These are phyloP conservation scores for Penicillium robsamsonii DNA, from an alignment of 495 filamentous ascomycete species.

Conservation along the genomic window DNA sequence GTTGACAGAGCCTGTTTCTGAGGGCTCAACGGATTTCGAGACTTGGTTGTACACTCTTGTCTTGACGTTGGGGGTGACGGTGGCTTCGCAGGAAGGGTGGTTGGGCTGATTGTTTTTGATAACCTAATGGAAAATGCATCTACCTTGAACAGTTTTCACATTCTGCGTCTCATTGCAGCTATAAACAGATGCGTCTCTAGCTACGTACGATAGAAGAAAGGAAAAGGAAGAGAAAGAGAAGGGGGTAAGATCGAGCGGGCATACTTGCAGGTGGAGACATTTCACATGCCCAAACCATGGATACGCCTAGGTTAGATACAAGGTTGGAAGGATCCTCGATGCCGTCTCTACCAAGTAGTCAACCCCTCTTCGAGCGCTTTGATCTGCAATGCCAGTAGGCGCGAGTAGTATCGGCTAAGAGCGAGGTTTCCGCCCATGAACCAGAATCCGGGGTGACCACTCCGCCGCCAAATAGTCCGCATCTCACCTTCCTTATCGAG, in stretches of 20 bases:
- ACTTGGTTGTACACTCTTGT: slow-evolving; percentile 35
- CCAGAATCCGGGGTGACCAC: slow-evolving; percentile 77
- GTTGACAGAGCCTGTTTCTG: slow-evolving; percentile 17
- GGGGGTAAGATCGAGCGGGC: too few species aligned
- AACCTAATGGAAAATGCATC: not conserved
- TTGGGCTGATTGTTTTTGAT: slow-evolving; percentile 14
- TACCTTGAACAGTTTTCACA: not conserved
- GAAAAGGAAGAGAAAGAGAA: too few species aligned
- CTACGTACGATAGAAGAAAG: too few species aligned
- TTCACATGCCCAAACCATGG: too few species aligned
- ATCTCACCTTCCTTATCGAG: slow-evolving; percentile 75
- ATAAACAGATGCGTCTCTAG: too few species aligned
- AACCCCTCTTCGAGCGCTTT: slow-evolving; percentile 61
- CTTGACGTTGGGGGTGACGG: slow-evolving; percentile 37
- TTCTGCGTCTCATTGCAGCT: too few species aligned
- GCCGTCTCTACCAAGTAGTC: slow-evolving; percentile 23
- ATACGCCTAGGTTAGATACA: not conserved
- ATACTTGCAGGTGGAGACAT: too few species aligned
- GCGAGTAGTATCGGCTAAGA: slow-evolving; percentile 69
- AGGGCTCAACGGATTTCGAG: slow-evolving; percentile 17
- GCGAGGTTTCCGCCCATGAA: slow-evolving; percentile 81
- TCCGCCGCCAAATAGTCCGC: slow-evolving; percentile 66
- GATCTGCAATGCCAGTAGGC: slow-evolving; percentile 72
- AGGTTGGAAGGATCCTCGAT: not conserved
- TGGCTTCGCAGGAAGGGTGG: slow-evolving; percentile 38